Base-by-base conservation (phyloP, 106 monocot genomes). In the Dioscorea alata region DNA sequence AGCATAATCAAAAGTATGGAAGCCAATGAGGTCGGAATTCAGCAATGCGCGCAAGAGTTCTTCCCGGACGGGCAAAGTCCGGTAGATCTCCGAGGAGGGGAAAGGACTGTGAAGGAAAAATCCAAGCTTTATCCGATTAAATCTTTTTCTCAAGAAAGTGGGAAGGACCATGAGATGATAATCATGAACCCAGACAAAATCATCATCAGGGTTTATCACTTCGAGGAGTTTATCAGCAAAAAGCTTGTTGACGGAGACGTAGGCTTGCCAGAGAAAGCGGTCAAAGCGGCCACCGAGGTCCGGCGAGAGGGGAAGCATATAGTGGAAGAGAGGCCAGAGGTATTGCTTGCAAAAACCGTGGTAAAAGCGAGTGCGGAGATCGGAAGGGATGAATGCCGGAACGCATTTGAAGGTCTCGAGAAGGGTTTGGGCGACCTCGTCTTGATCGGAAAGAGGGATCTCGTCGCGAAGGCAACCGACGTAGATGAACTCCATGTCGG, bases 1-100 rank as follows among this genome's bases (percentile, higher is more conserved):
- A 49, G 90, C 90, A 48, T 90, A 90, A 60, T 90, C 90, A 13
- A 86, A 90, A 3, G 90, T 90, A 49, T 90, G 90, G 69, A 90
- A 90, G 9, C 89, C 90, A 20, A 86, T 83, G 21, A 90, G 60
- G 67, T 90, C 89, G 0, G 80, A 76, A 49, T 90, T 90, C 16
- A 90, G 76, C 20, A 89, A 59, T 2, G 85, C 80, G 0, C 89
- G 74, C 15, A 90, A 75, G 23, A 90, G 73, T 66, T 90, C 85
- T 14, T 82, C 82, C 2, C 89, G 59, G 7, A 86, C 89, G 0
- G 89, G 83, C 31, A 90, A 49, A 20, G 80, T 90, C 48, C 56
- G 74, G 67, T 83, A 90, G 51, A 90, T 90, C 77, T 90, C 85
- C 0, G 85, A 90, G 0, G 85, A 85, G 21, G 89, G 89, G 51